Conservation (phyloP, 2,329 filamentous ascomycete genomes). For the Ophiostoma ulmi region DNA sequence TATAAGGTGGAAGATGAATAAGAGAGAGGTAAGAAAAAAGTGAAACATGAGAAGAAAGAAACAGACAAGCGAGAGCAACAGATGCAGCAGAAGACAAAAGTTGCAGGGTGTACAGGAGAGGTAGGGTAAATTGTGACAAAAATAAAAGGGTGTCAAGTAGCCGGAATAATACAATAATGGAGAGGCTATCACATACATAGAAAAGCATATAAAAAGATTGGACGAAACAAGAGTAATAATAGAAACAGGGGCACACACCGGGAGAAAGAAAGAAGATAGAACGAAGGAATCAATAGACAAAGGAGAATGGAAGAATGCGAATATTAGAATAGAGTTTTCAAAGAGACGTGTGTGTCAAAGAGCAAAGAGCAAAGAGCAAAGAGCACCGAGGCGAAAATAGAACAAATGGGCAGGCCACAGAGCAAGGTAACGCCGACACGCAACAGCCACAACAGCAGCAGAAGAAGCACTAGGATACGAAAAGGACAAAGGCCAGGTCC, state of each 20-base stretch:
- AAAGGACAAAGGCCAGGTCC: conserved; percentile 9
- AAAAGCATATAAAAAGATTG: neutral
- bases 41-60: conserved; percentile 7
- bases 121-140: neutral
- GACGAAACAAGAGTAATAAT: neutral
- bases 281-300: conserved; percentile 16
- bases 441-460: conserved; percentile 13
- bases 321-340: neutral
- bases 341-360: neutral
- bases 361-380: neutral
- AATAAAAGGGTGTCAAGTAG: neutral
- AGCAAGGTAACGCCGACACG: conserved; percentile 1
- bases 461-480: conserved; percentile 14
- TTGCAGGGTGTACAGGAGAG: neutral
- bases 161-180: neutral
- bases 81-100: neutral
- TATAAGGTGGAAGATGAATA: neutral
- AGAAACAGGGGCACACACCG: neutral
- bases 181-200: neutral
- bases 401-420: neutral
- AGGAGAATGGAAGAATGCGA: neutral
- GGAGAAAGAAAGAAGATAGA: neutral
- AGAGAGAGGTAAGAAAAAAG: neutral
- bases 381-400: conserved; percentile 4
- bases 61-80: neutral